A percentile compares a stretch with the other conserved stretches of the same genome.
Conservation (phyloP, 805 yeast species). For the Candida methanosorbosa region DNA sequence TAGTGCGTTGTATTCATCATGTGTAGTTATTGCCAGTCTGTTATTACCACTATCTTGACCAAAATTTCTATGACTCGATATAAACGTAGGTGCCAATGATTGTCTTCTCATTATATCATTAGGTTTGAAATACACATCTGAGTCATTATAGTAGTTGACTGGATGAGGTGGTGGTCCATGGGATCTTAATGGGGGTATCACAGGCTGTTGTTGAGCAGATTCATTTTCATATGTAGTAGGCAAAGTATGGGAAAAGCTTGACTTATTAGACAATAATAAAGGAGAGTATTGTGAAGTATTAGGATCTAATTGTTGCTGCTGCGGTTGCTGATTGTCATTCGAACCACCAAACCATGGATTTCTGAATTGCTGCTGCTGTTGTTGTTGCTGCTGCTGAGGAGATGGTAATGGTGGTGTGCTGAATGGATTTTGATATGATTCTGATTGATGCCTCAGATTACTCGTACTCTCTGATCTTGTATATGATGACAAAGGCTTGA, state of each 20-base stretch:
- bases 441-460: too few species aligned
- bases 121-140: conserved; percentile 6
- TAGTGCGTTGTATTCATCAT: neutral
- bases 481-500: too few species aligned
- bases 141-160: conserved; percentile 5
- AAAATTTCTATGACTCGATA: neutral
- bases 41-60: neutral
- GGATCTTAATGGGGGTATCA: conserved; percentile 24
- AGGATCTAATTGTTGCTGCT: conserved; percentile 1
- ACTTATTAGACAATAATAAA: conserved; percentile 6
- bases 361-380: neutral
- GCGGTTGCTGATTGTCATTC: neutral
- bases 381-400: neutral
- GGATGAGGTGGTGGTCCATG: conserved; percentile 19
- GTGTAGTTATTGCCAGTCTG: neutral
- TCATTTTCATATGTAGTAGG: conserved; percentile 20
- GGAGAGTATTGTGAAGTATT: conserved; percentile 5
- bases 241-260: conserved; percentile 11
- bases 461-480: too few species aligned
- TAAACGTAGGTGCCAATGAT: conserved; percentile 20
- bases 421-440: neutral
- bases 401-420: neutral
- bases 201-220: conserved; percentile 6
- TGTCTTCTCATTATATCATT: conserved; percentile 18
- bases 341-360: neutral